Percentiles rank a stretch among this genome's conserved stretches.
phyloP scores from a whole-genome alignment of 257 asterid species.

The Nicotiana attenuata region DNA sequence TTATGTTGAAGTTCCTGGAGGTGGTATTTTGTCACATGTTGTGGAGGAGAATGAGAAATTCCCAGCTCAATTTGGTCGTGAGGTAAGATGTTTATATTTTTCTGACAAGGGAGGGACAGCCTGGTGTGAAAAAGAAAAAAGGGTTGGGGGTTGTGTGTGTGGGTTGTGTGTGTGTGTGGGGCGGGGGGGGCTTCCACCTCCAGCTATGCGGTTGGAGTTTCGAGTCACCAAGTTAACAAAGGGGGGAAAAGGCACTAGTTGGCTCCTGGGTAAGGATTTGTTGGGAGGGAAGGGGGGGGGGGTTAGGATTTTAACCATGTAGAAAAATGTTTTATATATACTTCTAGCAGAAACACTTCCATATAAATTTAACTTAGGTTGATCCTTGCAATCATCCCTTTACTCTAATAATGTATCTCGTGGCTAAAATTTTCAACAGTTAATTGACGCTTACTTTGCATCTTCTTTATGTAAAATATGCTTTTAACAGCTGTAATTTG shows the following conservation, averaged over 20 bases:
- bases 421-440: background rate
- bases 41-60: constrained; percentile 78
- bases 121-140: too few species aligned
- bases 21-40: constrained; percentile 56
- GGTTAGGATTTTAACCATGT: background rate
- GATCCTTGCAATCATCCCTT: background rate
- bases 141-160: too few species aligned
- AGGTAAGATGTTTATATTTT: constrained; percentile 38
- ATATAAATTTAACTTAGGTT: background rate
- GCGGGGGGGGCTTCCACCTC: too few species aligned
- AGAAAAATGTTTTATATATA: background rate
- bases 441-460: background rate
- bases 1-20: constrained; percentile 90
- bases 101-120: background rate
- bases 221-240: background rate
- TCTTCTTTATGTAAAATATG: background rate
- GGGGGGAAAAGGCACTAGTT: too few species aligned
- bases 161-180: too few species aligned
- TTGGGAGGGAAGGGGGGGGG: background rate
- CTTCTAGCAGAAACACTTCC: background rate
- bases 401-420: background rate
- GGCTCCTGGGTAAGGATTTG: too few species aligned
- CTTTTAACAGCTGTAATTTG: background rate
- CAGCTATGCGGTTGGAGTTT: background rate
- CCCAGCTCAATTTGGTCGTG: constrained; percentile 94